phyloP scores from a whole-genome alignment of 305 asterid species.

The Vinca major region DNA sequence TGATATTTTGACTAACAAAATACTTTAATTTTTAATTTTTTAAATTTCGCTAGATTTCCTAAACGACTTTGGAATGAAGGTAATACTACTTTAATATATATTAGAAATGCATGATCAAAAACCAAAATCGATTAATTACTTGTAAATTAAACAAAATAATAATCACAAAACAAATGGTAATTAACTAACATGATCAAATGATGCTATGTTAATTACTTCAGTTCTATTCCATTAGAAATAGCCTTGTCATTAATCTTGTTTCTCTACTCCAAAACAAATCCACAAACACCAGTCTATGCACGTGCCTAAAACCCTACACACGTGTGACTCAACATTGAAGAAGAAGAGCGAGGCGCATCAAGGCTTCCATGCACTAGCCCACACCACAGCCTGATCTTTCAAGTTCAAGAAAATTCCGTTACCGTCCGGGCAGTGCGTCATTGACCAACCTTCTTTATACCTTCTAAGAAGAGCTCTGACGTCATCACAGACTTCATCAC shows the following conservation, averaged over 20 bases:
- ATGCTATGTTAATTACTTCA: constrained; percentile 28
- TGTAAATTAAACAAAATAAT: constrained; percentile 17
- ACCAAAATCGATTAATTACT: constrained; percentile 1
- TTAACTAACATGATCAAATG: constrained; percentile 24
- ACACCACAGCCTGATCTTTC: constrained; percentile 96
- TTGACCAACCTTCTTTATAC: constrained; percentile 95
- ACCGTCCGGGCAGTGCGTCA: constrained; percentile 49
- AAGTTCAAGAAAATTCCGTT: constrained; percentile 93
- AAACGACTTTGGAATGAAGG: no score
- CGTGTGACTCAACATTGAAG: constrained; percentile 23
- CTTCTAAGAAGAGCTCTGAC: constrained; percentile 79
- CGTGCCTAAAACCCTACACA: constrained; percentile 23
- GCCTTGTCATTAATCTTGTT: constrained; percentile 26
- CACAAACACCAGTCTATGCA: constrained; percentile 21
- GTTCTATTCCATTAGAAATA: constrained; percentile 27
- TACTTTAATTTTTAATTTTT: no score
- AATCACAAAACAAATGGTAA: constrained; percentile 17
- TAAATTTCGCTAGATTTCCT: no score
- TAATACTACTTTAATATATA: no score
- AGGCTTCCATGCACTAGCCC: constrained; percentile 99
- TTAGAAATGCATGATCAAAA: neutral
- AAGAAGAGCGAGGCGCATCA: constrained; percentile 8
- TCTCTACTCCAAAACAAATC: constrained; percentile 22
- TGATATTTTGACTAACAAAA: no score
- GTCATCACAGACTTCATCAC: constrained; percentile 89